Conservation (phyloP, 208 protist species). For the Tritrichomonas musculus region DNA sequence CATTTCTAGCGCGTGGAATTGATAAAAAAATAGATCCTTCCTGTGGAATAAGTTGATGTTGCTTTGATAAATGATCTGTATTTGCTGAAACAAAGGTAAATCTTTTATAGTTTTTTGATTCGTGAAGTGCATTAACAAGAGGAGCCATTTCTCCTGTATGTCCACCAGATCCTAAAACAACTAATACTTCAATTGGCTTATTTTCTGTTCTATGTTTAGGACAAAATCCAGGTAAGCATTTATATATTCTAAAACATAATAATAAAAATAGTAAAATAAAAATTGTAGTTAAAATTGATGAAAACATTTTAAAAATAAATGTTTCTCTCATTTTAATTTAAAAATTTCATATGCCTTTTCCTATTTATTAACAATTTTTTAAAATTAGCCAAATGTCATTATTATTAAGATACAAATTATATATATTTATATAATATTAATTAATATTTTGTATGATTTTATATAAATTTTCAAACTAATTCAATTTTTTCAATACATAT, state of each 20-base stretch:
- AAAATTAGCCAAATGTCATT: too few species aligned
- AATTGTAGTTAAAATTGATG: too few species aligned
- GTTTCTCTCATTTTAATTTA: too few species aligned
- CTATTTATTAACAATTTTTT: too few species aligned
- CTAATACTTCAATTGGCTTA: not conserved
- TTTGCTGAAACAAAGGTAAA: not conserved
- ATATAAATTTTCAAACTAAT: too few species aligned
- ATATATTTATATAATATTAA: too few species aligned
- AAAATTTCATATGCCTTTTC: too few species aligned
- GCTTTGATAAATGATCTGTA: not conserved
- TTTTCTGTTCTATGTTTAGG: not conserved
- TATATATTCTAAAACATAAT: not conserved
- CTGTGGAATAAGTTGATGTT: constrained; percentile 20
- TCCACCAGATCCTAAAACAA: not conserved
- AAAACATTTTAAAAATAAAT: too few species aligned
- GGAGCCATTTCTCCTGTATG: constrained; percentile 22
- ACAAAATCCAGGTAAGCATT: not conserved
- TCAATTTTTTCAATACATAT: too few species aligned
- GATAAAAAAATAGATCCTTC: not conserved
- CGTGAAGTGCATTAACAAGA: not conserved
- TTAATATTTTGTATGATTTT: too few species aligned
- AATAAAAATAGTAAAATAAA: not conserved
- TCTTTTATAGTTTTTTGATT: not conserved
- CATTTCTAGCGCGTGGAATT: not conserved
- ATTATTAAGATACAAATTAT: too few species aligned